Percentiles rank a stretch among this genome's conserved stretches.
Evolutionary conservation across 176 grass and related monocot genomes (phyloP).

Genomic region (Oryza australiensis): DNA sequence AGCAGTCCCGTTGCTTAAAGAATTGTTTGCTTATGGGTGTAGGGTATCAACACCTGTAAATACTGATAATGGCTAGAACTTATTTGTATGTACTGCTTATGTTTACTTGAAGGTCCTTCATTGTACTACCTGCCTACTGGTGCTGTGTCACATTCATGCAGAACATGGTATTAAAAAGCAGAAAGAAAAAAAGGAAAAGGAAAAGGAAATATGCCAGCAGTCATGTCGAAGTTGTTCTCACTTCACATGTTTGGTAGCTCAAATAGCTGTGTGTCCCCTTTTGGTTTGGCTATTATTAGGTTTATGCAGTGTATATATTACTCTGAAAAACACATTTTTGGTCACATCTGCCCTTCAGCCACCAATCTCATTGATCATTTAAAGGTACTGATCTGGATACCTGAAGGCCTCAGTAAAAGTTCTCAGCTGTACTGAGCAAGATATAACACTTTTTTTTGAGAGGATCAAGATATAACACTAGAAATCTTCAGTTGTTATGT

Average conservation of each 20-base stretch:
- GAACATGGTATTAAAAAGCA: neutral
- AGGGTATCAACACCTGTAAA: neutral
- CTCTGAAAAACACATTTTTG: neutral
- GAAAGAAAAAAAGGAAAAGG: neutral
- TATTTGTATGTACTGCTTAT: neutral
- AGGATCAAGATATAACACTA: neutral
- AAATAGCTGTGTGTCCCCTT: neutral
- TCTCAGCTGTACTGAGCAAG: neutral
- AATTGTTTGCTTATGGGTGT: neutral
- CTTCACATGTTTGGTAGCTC: neutral
- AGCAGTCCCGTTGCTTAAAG: neutral
- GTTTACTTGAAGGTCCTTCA: neutral
- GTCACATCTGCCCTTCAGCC: neutral
- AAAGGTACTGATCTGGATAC: neutral
- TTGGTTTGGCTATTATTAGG: neutral
- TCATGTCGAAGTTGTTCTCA: neutral
- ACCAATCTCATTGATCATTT: neutral
- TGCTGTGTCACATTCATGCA: neutral
- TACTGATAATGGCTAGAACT: neutral
- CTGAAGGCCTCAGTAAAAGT: neutral
- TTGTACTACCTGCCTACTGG: neutral
- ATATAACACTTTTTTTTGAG: neutral
- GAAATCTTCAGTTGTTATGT: neutral
- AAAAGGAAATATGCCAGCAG: neutral
- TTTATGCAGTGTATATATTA: neutral